Base-by-base conservation (phyloP, 1,284 basidiomycete genomes). In the Boletus smithii region DNA sequence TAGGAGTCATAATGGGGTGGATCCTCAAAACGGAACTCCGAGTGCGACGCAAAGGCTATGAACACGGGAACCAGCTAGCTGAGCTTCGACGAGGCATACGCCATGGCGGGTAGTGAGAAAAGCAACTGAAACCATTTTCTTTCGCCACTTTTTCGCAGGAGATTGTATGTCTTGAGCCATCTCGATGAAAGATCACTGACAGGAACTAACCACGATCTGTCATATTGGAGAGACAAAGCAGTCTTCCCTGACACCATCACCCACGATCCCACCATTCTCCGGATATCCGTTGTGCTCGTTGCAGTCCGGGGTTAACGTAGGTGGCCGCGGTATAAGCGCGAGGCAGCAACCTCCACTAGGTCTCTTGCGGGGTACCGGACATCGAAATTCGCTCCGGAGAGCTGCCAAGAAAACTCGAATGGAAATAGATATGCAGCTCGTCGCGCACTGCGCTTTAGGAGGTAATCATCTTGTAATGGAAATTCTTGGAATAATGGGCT, bases 1-100 rank as follows among this genome's bases (percentile, higher is more conserved):
- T 58, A 61, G 5, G 27, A 29, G 8, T 22, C 29, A 14, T 48
- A 41, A 0, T 11, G 7, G 1, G 61, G 58, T 26, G 52, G 53
- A 36, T 47, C 22, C 34, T n/a, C n/a, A n/a, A n/a, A n/a, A n/a
- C n/a, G n/a, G n/a, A n/a, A n/a, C n/a, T n/a, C n/a, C n/a, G n/a
- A n/a, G n/a, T n/a, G n/a, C n/a, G n/a, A n/a, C n/a, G n/a, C n/a
- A n/a, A n/a, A n/a, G n/a, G n/a, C n/a, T 48, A 69, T 38, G 3
- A 72, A 48, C 1, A 56, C 55, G 0, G 56, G 59, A 13, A 68
- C 50, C 24, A 65, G 51, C 5, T 44, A 37, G 16, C 31, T 20
- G 11, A 42, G 13, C 6, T 48, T n/a, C 4, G 37, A 22, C 1
- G 53, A 58, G 13, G 45, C 46, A 50, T 67, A 72, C 29, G 51